These are phyloP conservation scores for Coemansia sp. DNA, from an alignment of 192 early-diverging fungal species.

Conservation along the genomic window DNA sequence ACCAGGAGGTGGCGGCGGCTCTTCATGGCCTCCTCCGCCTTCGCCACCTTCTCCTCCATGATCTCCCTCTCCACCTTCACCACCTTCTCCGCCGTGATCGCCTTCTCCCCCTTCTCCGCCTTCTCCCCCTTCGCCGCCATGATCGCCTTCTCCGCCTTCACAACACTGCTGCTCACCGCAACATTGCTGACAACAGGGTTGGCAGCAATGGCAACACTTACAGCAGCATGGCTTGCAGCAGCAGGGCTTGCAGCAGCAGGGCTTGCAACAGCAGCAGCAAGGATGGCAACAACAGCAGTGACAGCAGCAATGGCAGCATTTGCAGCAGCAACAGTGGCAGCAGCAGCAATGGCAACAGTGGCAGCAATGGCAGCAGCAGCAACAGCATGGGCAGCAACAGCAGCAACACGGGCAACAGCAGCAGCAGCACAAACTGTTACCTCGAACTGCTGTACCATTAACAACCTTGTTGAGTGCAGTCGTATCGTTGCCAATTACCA, in stretches of 20 bases:
- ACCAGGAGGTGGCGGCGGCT: background rate
- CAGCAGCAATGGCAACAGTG: slow-evolving; percentile 27
- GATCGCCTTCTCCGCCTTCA: slow-evolving; percentile 6
- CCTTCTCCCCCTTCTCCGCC: slow-evolving; percentile 11
- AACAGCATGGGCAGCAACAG: slow-evolving; percentile 36
- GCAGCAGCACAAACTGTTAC: slow-evolving; percentile 28
- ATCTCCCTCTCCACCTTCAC: slow-evolving; percentile 6
- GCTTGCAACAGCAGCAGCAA: slow-evolving; percentile 47
- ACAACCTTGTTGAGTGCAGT: slow-evolving; percentile 36
- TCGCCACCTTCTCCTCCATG: slow-evolving; percentile 17
- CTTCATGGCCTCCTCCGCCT: slow-evolving; percentile 6
- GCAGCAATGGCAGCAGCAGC: slow-evolving; percentile 31
- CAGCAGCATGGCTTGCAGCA: slow-evolving; percentile 18
- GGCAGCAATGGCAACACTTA: slow-evolving; percentile 18
- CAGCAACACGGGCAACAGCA: slow-evolving; percentile 34
- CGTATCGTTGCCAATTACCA: slow-evolving; percentile 45
- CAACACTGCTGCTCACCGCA: slow-evolving; percentile 9
- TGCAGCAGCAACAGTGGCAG: slow-evolving; percentile 34
- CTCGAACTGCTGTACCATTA: slow-evolving; percentile 37
- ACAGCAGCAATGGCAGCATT: slow-evolving; percentile 51
- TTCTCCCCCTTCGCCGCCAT: slow-evolving; percentile 15
- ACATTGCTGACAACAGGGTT: slow-evolving; percentile 13
- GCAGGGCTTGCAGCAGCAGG: slow-evolving; percentile 43
- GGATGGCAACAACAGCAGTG: slow-evolving; percentile 49
- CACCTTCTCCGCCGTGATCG: slow-evolving; percentile 14